Percentiles rank a stretch among this genome's conserved stretches.
phyloP scores from a whole-genome alignment of 805 yeast species.

The Lachancea fermentati region DNA sequence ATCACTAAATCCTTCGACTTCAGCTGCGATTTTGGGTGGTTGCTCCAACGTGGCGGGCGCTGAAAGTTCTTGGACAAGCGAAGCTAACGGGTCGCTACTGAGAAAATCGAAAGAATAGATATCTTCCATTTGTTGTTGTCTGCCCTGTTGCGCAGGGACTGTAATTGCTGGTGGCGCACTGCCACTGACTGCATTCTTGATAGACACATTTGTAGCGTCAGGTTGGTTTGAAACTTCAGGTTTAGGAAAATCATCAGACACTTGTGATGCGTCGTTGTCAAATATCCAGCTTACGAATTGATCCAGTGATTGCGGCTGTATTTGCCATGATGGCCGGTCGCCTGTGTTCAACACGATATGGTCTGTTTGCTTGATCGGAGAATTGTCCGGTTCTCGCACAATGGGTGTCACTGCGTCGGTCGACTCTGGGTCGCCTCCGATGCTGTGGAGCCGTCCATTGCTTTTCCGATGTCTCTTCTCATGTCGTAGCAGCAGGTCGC shows the following conservation, averaged over 20 bases:
- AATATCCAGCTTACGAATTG: slow-evolving; percentile 20
- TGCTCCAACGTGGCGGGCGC: slow-evolving; percentile 4
- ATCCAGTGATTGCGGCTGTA: slow-evolving; percentile 9
- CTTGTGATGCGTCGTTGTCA: slow-evolving; percentile 7
- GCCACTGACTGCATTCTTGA: background rate
- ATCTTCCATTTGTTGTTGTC: slow-evolving; percentile 9
- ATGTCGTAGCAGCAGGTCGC: slow-evolving; percentile 47
- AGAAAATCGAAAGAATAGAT: slow-evolving; percentile 17
- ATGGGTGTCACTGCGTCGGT: background rate
- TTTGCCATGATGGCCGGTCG: background rate
- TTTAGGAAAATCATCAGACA: background rate
- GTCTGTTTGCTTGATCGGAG: background rate
- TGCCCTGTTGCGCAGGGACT: no score
- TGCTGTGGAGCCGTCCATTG: slow-evolving; percentile 6
- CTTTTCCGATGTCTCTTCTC: slow-evolving; percentile 35
- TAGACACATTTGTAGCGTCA: background rate
- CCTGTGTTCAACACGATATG: background rate
- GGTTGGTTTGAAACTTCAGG: background rate
- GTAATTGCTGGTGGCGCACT: background rate
- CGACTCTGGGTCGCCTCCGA: background rate
- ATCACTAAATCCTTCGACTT: background rate
- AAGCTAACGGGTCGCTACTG: slow-evolving; percentile 19
- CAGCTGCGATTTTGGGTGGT: background rate
- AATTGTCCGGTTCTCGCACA: background rate
- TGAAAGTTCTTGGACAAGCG: slow-evolving; percentile 19